Percentiles rank a stretch among this genome's conserved stretches.
Conservation (phyloP, 495 filamentous ascomycete species). For the Zalerion maritima region DNA sequence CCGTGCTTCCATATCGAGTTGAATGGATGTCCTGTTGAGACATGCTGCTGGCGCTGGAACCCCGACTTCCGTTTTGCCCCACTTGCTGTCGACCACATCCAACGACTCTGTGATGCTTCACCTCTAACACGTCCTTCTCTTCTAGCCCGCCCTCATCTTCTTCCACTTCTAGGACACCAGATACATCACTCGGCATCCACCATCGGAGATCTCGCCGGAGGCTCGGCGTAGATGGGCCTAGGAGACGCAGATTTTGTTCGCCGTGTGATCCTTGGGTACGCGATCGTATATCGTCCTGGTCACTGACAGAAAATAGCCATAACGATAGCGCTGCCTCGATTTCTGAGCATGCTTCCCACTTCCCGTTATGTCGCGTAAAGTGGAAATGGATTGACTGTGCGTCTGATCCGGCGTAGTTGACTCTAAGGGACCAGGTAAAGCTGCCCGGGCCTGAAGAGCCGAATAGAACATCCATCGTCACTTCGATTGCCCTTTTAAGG, state of each 20-base stretch:
- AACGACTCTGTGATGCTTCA: no score
- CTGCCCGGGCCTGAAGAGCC: no score
- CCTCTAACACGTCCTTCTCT: no score
- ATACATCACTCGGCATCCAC: constrained; percentile 1
- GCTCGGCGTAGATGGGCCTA: background rate
- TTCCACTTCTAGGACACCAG: background rate
- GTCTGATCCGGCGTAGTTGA: no score
- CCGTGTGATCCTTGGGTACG: background rate
- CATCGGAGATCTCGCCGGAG: background rate
- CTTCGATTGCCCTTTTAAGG: constrained; percentile 4
- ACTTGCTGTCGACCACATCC: no score
- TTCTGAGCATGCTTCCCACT: constrained; percentile 5
- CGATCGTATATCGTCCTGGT: background rate
- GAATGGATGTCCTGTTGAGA: no score
- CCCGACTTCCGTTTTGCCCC: no score
- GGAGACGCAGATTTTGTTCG: background rate
- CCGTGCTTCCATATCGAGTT: no score
- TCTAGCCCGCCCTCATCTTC: background rate
- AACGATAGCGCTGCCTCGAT: constrained; percentile 1
- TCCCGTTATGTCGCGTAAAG: background rate
- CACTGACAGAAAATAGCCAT: constrained; percentile 1
- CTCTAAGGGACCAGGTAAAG: no score
- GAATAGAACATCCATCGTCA: constrained; percentile 5
- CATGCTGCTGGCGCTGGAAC: no score
- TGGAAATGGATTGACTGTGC: background rate